Base-by-base conservation (phyloP, 2,329 filamentous ascomycete species). In the Zarea fungicola region DNA sequence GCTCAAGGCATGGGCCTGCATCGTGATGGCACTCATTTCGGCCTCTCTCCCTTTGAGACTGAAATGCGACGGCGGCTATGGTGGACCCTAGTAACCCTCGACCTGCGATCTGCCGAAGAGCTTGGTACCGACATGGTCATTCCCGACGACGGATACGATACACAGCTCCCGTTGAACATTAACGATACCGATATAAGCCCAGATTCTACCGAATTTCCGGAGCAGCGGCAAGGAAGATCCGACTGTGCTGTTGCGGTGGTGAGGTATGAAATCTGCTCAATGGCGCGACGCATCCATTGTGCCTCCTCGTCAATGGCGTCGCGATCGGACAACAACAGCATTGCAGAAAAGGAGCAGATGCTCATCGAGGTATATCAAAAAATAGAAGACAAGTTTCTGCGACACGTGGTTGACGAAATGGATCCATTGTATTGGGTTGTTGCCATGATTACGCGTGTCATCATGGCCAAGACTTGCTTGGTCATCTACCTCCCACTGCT, bases 401-500 rank as follows among this genome's bases (percentile, higher is more conserved):
- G 66, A 31, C 69, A 81, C 49, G 75, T 74, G 44, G 65, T 77
- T 49, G 71, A 74, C 59, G 62, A 68, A 36, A 67, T 57, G 54
- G 64, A 78, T 39, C 72, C 77, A 0, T 67, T 88, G 1, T 82
- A 82, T 54, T 88, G 84, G 83, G 78, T 86, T 22, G 78, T 78
- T 7, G 82, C 80, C 4, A 85, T 85, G 23, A 74, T 88, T 21
- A 77, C 81, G 3, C 79, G 85, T 9, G 72, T 92, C 26, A 81
- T 91, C 53, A 79, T 90, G 67, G 83, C 83, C 45, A 92, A 90
- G 65, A 81, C 90, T 72, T 88, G 84, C 69, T 74, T 93, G 29
- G 77, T 90, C 52, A 77, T 89, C 3, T 87, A 92, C 58, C 83
- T 92, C 56, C 86, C 87, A 0, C 76, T 85, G 58, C 80, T 86